Percentiles rank a stretch among this genome's conserved stretches.
These are phyloP conservation scores for Articulospora tetracladia DNA, from an alignment of 495 filamentous ascomycete genomes.

Conservation along the genomic window DNA sequence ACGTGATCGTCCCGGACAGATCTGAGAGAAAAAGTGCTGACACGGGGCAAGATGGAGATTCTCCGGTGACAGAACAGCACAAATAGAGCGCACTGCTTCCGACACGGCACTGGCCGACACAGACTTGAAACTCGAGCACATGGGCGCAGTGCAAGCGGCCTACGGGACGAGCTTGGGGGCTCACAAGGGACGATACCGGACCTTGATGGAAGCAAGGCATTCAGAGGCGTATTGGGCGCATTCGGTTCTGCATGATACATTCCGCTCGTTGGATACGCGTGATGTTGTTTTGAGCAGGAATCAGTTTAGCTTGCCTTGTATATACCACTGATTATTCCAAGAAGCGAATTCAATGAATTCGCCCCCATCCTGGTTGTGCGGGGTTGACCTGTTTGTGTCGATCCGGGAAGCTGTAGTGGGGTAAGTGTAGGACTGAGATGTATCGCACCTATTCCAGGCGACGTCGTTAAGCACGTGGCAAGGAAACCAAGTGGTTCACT, in stretches of 20 bases:
- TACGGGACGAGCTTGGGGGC: too few relatives aligned
- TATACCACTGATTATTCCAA: conserved; percentile 20
- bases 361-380: too few relatives aligned
- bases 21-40: conserved; percentile 20
- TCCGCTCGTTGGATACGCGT: conserved; percentile 15
- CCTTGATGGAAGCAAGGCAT: neutral
- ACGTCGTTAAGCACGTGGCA: too few relatives aligned
- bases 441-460: too few relatives aligned
- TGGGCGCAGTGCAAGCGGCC: neutral
- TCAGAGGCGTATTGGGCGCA: conserved; percentile 9
- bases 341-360: too few relatives aligned
- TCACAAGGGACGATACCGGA: too few relatives aligned
- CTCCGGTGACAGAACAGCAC: conserved; percentile 3
- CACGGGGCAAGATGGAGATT: conserved; percentile 21
- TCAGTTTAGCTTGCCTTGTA: conserved; percentile 5
- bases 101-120: neutral
- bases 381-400: too few relatives aligned
- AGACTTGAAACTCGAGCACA: neutral
- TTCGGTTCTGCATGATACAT: neutral
- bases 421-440: too few relatives aligned
- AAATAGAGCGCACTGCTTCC: neutral
- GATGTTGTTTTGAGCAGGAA: neutral
- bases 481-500: too few relatives aligned
- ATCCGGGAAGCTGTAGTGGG: too few relatives aligned
- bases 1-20: conserved; percentile 17